Evolutionary conservation across 192 early-diverging fungal genomes (phyloP), one percentile per base, ranked within the genome.

Genomic region (Podochytrium sp.): DNA sequence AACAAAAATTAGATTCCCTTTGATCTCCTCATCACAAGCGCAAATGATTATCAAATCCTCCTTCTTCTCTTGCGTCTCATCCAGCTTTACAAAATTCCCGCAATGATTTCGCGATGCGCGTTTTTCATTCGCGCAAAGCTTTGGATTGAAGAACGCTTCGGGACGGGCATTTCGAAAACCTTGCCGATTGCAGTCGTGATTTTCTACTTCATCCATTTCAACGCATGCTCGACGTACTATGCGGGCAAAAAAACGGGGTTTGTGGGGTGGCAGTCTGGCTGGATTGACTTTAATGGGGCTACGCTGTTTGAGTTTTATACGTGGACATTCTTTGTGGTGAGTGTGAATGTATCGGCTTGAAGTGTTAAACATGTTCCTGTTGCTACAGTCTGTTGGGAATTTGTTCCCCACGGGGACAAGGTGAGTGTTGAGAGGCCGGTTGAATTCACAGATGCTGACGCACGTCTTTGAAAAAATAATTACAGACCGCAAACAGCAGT

Each of bases 131-230:
- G 52, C 10, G 52, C 52, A 6, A 55, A 55, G 23, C 10, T 25
- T 27, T 25, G 5, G 30, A 25, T 55, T 29, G 52, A 55, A 55
- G 52, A 55, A 55, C 10, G 10, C 25, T 25, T 55, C 25, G 52
- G 52, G 7, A 55, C 52, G 30, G 52, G 52, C 7, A 29, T 55
- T 6, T 20, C 52, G 23, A 55, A 55, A 61, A 61, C 37, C 16
- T 20, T 39, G 14, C 59, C 59, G 33, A 61, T 61, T 35, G 37
- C 34, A 14, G 35, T 14, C 59, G 59, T 16, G 33, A 61, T 61
- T 18, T 61, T 61, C 37, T 61, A n/a, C 25, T 61, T 61, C 37
- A 61, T 61, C 2, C 59, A 61, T 25, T 61, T 20, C 35, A 61
- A 61, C 25, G 59, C 59, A 3, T 61, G 59, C n/a, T 37, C 25